These are phyloP conservation scores for Fusarium pseudocircinatum DNA, from an alignment of 2,329 filamentous ascomycete genomes.

Conservation along the genomic window DNA sequence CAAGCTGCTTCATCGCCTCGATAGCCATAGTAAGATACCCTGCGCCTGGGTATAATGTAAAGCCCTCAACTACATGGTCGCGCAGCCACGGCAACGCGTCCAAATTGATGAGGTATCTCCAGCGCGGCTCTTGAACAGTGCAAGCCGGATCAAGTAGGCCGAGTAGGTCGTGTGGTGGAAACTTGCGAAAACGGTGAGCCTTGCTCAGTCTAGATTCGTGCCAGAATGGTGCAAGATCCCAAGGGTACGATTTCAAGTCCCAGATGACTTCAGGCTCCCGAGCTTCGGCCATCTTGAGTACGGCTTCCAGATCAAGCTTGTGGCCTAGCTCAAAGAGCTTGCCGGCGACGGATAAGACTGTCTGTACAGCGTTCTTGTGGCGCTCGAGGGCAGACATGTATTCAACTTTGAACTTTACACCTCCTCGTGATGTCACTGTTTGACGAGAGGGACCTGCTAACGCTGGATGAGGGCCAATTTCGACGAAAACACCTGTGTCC, in stretches of 20 bases:
- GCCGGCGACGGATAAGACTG: neutral
- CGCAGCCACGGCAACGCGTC: slow-evolving; percentile 10
- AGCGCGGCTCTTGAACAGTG: neutral
- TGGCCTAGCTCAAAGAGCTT: neutral
- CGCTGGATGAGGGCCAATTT: neutral
- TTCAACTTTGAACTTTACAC: neutral
- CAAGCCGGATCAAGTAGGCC: neutral
- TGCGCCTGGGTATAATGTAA: slow-evolving; percentile 9
- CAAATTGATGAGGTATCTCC: slow-evolving; percentile 11
- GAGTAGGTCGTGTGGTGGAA: slow-evolving; percentile 14
- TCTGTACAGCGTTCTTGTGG: neutral
- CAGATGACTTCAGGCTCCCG: neutral
- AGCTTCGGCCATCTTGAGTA: neutral
- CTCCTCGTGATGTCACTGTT: neutral
- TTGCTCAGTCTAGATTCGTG: slow-evolving; percentile 15
- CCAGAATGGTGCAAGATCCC: slow-evolving; percentile 9
- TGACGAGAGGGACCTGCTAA: neutral
- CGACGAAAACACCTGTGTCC: neutral
- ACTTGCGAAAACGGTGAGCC: slow-evolving; percentile 6
- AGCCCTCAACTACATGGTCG: slow-evolving; percentile 19
- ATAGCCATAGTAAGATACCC: slow-evolving; percentile 24
- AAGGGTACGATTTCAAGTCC: neutral
- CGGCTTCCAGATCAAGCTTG: neutral
- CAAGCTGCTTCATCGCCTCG: slow-evolving; percentile 16
- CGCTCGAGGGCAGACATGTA: neutral